Base-by-base conservation (phyloP, 1,139 yeast species). In the Nakaseomyces delphensis region DNA sequence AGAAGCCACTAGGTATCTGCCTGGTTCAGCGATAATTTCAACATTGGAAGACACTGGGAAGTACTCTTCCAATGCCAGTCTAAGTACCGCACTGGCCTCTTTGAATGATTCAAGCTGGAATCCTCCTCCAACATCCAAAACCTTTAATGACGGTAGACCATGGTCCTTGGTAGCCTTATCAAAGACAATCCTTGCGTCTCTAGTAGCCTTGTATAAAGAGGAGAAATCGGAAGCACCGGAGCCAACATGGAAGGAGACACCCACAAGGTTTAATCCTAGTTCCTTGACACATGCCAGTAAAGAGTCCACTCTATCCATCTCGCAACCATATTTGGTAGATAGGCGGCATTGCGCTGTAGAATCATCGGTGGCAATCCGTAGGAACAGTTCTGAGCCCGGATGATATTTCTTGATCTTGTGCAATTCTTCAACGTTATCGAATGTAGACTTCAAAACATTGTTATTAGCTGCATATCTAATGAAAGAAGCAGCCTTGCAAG, bases 171-270 rank as follows among this genome's bases (percentile, higher is more conserved):
- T 46, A 3, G 79, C 91, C 44, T 64, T 60, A 49, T 81, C 82
- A 61, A 89, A 89, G n/a, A 89, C 76, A 6, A 53, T 47, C 44
- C 78, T 74, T 2, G 96, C 76, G 56, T 87, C 95, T 46, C 67
- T 63, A 38, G 86, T 75, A 0, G 97, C 96, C 50, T 75, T 76
- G 47, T 69, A 70, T 53, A 85, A 74, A 8, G 93, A 74, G 39
- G 68, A 65, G 47, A 80, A 74, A 59, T 86, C 95, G 45, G 76
- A 76, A 20, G 96, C 93, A 38, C 97, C 97, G 2, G 95, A 83
- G 1, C 98, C 98, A 46, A 89, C 87, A 62, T 91, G 98, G 74
- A 91, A 91, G 7, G 96, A 89, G 32, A 87, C 91, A 37, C 98
- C 98, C 23, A 68, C 76, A 31, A 89, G 74, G 45, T 75, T 66